Conservation (phyloP, 2,329 filamentous ascomycete genomes). For the Calonectria pseudoturangicola region DNA sequence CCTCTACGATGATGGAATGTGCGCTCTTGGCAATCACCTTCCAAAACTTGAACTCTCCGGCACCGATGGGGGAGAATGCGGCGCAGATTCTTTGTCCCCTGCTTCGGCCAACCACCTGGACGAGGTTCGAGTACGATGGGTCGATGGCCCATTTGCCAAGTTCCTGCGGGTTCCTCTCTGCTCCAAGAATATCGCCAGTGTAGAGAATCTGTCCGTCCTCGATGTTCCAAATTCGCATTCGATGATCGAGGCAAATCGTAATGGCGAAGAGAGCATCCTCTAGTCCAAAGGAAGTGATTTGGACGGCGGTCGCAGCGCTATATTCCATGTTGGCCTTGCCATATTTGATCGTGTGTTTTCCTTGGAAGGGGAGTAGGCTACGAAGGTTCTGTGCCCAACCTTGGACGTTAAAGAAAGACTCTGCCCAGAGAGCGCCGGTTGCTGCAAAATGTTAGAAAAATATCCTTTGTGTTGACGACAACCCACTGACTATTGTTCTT, state of each 20-base stretch:
- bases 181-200: constrained; percentile 85
- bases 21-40: constrained; percentile 79
- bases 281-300: constrained; percentile 71
- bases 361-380: constrained; percentile 80
- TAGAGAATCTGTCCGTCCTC: constrained; percentile 85
- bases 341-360: constrained; percentile 77
- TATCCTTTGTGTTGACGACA: background rate
- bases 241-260: constrained; percentile 92
- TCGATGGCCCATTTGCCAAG: constrained; percentile 85
- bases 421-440: constrained; percentile 73
- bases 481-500: constrained; percentile 66
- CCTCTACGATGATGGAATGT: constrained; percentile 79
- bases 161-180: constrained; percentile 79
- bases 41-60: constrained; percentile 97
- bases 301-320: constrained; percentile 79
- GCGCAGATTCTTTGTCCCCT: constrained; percentile 77
- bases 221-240: constrained; percentile 91
- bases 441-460: constrained; percentile 47
- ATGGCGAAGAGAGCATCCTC: constrained; percentile 76
- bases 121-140: constrained; percentile 84
- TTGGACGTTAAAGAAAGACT: constrained; percentile 83
- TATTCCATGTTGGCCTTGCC: constrained; percentile 80
- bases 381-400: constrained; percentile 81
- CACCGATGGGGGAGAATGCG: constrained; percentile 91
- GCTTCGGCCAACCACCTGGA: constrained; percentile 80